These are phyloP conservation scores for Coemansia umbellata DNA, from an alignment of 192 early-diverging fungal genomes.

Conservation along the genomic window DNA sequence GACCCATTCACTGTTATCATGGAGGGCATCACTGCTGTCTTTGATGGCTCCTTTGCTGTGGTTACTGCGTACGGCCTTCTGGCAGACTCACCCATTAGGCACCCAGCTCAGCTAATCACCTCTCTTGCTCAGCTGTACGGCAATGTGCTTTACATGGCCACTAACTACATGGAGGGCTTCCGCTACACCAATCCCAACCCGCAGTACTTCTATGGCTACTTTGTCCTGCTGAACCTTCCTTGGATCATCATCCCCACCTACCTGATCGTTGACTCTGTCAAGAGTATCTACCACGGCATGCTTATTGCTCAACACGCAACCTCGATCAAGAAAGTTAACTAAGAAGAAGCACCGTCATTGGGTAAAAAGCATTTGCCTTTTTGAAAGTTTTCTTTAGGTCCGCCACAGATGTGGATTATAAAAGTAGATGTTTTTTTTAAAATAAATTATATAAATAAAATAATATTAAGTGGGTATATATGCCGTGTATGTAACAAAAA, in stretches of 20 bases:
- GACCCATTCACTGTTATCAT: slow-evolving; percentile 82
- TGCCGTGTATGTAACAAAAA: no score
- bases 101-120: slow-evolving; percentile 56
- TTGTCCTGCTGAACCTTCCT: slow-evolving; percentile 73
- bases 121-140: slow-evolving; percentile 79
- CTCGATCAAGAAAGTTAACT: slow-evolving; percentile 43
- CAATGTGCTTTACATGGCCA: slow-evolving; percentile 76
- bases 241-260: slow-evolving; percentile 77
- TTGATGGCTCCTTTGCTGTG: slow-evolving; percentile 60
- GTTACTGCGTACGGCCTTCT: slow-evolving; percentile 57
- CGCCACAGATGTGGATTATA: no score
- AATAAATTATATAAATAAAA: no score
- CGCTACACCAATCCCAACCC: slow-evolving; percentile 68
- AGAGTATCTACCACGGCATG: slow-evolving; percentile 55
- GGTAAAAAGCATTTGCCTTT: no score
- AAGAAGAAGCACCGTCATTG: no score
- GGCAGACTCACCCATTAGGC: slow-evolving; percentile 51
- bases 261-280: slow-evolving; percentile 50
- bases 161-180: slow-evolving; percentile 64
- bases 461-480: no score
- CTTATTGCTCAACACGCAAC: slow-evolving; percentile 49
- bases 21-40: slow-evolving; percentile 84
- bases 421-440: no score
- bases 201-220: slow-evolving; percentile 89
- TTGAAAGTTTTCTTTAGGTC: no score